phyloP scores from a whole-genome alignment of 345 rosid genomes.

The Excoecaria cochinchinensis region DNA sequence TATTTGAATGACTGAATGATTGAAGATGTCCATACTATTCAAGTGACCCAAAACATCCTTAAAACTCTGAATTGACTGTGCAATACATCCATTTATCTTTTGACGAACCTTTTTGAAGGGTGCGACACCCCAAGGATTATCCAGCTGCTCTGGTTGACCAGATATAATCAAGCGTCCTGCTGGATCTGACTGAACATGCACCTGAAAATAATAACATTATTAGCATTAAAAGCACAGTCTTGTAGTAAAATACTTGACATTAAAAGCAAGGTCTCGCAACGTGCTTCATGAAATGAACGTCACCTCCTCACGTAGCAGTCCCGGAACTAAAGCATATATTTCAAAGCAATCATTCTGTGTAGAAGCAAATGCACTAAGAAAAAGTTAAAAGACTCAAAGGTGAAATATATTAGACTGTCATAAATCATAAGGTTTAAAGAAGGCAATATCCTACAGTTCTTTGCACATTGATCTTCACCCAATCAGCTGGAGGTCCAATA shows the following conservation, averaged over 20 bases:
- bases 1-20: background rate
- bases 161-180: slow-evolving; percentile 38
- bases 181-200: slow-evolving; percentile 40
- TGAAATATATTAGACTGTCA: background rate
- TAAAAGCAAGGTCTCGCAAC: no score
- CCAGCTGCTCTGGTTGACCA: slow-evolving; percentile 35
- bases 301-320: slow-evolving; percentile 84
- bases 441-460: slow-evolving; percentile 47
- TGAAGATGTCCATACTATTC: background rate
- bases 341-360: slow-evolving; percentile 73
- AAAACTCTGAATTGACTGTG: background rate
- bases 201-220: slow-evolving; percentile 11
- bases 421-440: background rate
- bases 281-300: background rate
- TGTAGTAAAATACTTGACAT: background rate
- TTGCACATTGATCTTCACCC: slow-evolving; percentile 89
- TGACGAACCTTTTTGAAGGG: slow-evolving; percentile 33
- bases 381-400: slow-evolving; percentile 8
- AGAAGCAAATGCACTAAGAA: slow-evolving; percentile 14
- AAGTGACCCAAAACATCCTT: background rate
- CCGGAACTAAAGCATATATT: slow-evolving; percentile 83
- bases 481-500: slow-evolving; percentile 76
- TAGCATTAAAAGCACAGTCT: background rate
- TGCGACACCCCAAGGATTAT: slow-evolving; percentile 38
- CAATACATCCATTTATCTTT: background rate